Conservation (phyloP, 139 green algal genomes). For the Chlorella sp. region DNA sequence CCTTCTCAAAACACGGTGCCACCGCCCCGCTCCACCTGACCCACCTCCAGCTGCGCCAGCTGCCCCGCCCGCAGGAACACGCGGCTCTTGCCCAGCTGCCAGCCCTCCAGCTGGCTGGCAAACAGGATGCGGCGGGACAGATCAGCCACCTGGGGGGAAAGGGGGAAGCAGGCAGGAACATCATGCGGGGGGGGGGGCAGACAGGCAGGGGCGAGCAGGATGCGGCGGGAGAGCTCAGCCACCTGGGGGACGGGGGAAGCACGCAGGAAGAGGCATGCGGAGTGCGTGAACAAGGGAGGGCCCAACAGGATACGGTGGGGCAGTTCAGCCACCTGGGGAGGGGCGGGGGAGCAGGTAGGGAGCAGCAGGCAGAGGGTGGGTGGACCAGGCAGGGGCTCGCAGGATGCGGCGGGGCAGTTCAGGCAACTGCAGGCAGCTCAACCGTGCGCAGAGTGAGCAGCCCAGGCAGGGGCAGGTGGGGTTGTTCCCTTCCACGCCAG, state of each 20-base stretch:
- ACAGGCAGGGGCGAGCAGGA: slow-evolving; percentile 40
- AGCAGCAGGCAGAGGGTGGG: too few relatives aligned
- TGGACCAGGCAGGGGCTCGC: neutral
- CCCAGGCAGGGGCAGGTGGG: too few relatives aligned
- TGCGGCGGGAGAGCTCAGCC: slow-evolving; percentile 30
- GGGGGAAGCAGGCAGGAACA: neutral
- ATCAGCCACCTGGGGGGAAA: slow-evolving; percentile 27
- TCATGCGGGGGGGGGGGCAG: neutral
- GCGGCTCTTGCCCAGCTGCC: slow-evolving; percentile 81
- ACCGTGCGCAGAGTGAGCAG: too few relatives aligned
- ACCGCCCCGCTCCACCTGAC: neutral
- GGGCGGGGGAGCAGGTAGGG: too few relatives aligned
- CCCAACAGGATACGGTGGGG: neutral
- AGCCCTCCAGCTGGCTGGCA: slow-evolving; percentile 49
- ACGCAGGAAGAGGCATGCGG: neutral
- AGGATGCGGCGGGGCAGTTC: neutral
- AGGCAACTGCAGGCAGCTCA: too few relatives aligned
- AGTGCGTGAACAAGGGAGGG: too few relatives aligned
- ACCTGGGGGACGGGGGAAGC: neutral
- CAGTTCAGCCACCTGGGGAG: neutral
- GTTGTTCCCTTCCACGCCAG: too few relatives aligned
- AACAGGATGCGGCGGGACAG: slow-evolving; percentile 46
- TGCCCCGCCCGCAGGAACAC: slow-evolving; percentile 80
- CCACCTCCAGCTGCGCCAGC: slow-evolving; percentile 64
- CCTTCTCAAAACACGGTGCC: neutral